A percentile compares a stretch with the other conserved stretches of the same genome.
Conservation (phyloP, 2,329 filamentous ascomycete genomes). For the Dothistroma pini region DNA sequence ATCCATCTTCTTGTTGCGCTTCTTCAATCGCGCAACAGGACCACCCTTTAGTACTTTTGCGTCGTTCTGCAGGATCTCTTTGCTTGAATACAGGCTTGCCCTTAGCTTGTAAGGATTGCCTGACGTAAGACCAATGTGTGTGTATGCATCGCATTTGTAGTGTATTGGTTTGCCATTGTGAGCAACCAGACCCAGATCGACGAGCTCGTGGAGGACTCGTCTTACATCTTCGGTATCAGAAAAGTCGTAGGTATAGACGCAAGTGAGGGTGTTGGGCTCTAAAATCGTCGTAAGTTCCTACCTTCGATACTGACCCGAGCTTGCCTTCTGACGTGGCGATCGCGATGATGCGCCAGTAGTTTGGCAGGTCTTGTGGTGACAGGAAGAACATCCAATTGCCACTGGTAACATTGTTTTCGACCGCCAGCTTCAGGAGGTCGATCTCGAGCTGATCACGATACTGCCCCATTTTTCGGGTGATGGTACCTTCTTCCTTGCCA, state of each 20-base stretch:
- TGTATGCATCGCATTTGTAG: conserved; percentile 69
- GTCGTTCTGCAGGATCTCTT: conserved; percentile 29
- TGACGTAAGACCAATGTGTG: conserved; percentile 41
- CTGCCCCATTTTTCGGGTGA: conserved; percentile 40
- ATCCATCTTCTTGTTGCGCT: conserved; percentile 9
- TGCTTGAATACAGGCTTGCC: conserved; percentile 44
- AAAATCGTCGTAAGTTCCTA: conserved; percentile 53
- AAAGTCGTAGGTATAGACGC: conserved; percentile 76
- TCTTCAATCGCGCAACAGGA: conserved; percentile 19
- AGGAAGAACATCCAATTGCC: conserved; percentile 83
- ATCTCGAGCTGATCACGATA: conserved; percentile 45
- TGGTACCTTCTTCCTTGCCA: conserved; percentile 43
- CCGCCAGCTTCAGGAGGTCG: conserved; percentile 60
- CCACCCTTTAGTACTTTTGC: conserved; percentile 18
- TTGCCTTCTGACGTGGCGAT: conserved; percentile 64
- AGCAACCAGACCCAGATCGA: conserved; percentile 56
- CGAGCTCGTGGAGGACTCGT: conserved; percentile 61
- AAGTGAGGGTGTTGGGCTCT: conserved; percentile 54
- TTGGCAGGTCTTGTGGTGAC: conserved; percentile 51
- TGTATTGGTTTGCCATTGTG: conserved; percentile 55
- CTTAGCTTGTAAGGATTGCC: conserved; percentile 41
- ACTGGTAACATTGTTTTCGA: conserved; percentile 53
- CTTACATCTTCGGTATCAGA: conserved; percentile 63
- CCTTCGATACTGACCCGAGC: conserved; percentile 70
- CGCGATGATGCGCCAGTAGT: conserved; percentile 64